Evolutionary conservation across 2,329 filamentous ascomycete species (phyloP).

Genomic region (Penicillium aurantiogriseum): DNA sequence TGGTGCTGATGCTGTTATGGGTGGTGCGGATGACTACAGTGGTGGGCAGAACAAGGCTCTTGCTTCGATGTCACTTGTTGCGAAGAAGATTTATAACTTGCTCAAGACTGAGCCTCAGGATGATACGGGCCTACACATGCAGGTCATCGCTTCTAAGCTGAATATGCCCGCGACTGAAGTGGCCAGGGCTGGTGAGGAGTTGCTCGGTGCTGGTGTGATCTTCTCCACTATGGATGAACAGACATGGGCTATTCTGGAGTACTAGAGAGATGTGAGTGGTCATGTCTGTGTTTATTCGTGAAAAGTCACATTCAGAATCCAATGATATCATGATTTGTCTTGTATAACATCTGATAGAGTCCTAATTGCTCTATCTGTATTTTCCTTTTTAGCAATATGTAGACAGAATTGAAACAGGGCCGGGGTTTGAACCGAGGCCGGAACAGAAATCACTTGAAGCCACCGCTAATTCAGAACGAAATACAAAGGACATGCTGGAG

Average conservation of each 20-base stretch:
- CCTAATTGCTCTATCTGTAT: background rate
- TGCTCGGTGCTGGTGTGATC: constrained; percentile 70
- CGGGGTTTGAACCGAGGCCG: background rate
- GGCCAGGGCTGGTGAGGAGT: constrained; percentile 74
- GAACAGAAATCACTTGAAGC: background rate
- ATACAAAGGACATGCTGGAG: background rate
- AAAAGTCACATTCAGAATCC: constrained; percentile 12
- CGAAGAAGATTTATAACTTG: constrained; percentile 69
- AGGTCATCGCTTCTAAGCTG: constrained; percentile 67
- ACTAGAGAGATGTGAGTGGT: constrained; percentile 27
- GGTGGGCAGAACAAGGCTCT: constrained; percentile 37
- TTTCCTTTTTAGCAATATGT: background rate
- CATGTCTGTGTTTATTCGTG: constrained; percentile 21
- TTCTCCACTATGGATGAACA: constrained; percentile 91
- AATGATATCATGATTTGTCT: constrained; percentile 28
- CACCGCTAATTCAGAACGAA: background rate
- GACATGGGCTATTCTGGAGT: constrained; percentile 82
- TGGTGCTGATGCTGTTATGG: constrained; percentile 38
- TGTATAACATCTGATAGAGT: background rate
- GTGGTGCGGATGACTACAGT: constrained; percentile 34
- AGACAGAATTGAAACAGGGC: background rate
- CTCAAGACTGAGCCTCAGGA: constrained; percentile 66
- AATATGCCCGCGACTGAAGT: constrained; percentile 69
- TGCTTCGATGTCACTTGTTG: constrained; percentile 53
- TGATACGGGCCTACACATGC: constrained; percentile 80